phyloP scores from a whole-genome alignment of 371 early-diverging fungal genomes.

The Lichtheimia corymbifera region DNA sequence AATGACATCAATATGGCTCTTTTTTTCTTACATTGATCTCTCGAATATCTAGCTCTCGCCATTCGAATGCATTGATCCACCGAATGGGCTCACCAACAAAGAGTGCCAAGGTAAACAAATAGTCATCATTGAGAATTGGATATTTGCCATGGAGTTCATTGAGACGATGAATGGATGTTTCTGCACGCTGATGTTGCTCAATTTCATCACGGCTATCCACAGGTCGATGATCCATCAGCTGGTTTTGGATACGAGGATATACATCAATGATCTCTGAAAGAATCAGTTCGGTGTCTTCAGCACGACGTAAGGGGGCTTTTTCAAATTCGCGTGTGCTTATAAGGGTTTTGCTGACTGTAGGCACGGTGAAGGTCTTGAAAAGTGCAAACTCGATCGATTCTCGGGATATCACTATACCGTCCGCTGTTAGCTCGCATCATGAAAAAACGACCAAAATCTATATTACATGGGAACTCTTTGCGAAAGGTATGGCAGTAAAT shows the following conservation, averaged over 20 bases:
- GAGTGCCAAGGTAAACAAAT: slow-evolving; percentile 42
- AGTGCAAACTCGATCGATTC: slow-evolving; percentile 47
- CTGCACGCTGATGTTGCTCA: slow-evolving; percentile 33
- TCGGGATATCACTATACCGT: slow-evolving; percentile 18
- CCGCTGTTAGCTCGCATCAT: not conserved
- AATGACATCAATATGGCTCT: not conserved
- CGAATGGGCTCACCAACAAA: slow-evolving; percentile 47
- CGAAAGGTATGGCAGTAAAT: slow-evolving; percentile 31
- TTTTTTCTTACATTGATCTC: slow-evolving; percentile 43
- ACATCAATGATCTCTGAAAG: slow-evolving; percentile 43
- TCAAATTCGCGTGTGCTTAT: slow-evolving; percentile 48
- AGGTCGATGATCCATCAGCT: slow-evolving; percentile 19
- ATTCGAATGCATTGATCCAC: slow-evolving; percentile 51
- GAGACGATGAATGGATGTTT: slow-evolving; percentile 36
- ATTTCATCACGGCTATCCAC: slow-evolving; percentile 24
- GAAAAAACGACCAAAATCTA: not conserved
- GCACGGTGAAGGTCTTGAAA: slow-evolving; percentile 53
- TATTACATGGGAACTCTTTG: slow-evolving; percentile 46
- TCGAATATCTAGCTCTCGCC: slow-evolving; percentile 40
- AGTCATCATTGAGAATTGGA: slow-evolving; percentile 50
- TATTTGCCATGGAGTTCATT: slow-evolving; percentile 57
- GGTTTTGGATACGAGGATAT: slow-evolving; percentile 38
- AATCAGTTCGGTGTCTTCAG: slow-evolving; percentile 54
- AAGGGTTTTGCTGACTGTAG: slow-evolving; percentile 50
- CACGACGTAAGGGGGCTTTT: slow-evolving; percentile 33